phyloP scores from a whole-genome alignment of 2,329 filamentous ascomycete species.

The Xylaria digitata region DNA sequence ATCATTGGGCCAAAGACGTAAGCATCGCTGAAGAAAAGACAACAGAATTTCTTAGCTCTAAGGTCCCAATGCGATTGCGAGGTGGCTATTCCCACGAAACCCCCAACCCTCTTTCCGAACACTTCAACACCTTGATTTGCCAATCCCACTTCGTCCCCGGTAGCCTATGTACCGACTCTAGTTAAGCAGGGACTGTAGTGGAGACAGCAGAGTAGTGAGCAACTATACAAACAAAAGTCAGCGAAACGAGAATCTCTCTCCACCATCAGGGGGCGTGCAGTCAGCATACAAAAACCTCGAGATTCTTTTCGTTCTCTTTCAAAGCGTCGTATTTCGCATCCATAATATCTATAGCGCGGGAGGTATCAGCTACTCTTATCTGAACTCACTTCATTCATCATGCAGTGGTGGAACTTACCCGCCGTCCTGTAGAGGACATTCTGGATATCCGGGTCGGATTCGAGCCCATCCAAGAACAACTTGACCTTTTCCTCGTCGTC shows the following conservation, averaged over 20 bases:
- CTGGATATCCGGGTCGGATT: conserved; percentile 24
- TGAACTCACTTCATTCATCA: background rate
- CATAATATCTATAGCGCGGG: conserved; percentile 16
- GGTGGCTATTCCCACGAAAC: no score
- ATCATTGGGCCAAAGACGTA: no score
- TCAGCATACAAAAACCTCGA: conserved; percentile 21
- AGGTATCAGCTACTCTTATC: background rate
- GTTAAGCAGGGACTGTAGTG: conserved; percentile 23
- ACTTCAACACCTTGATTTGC: no score
- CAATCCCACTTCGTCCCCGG: background rate
- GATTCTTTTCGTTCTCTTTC: conserved; percentile 19
- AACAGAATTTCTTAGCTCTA: no score
- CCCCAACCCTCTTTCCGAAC: no score
- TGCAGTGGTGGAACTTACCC: conserved; percentile 1
- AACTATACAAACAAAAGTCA: conserved; percentile 26
- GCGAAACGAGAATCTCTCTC: background rate
- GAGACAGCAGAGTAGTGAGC: conserved; percentile 28
- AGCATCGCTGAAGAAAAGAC: no score
- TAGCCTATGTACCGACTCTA: background rate
- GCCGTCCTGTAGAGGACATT: conserved; percentile 27
- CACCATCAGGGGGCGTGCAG: no score
- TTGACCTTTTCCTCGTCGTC: conserved; percentile 31
- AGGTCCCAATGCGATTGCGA: no score
- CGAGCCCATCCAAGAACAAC: conserved; percentile 24
- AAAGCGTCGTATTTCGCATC: conserved; percentile 26